Percentiles rank a stretch among this genome's conserved stretches.
Conservation (phyloP, 345 rosid genomes). For the Lumnitzera littorea region DNA sequence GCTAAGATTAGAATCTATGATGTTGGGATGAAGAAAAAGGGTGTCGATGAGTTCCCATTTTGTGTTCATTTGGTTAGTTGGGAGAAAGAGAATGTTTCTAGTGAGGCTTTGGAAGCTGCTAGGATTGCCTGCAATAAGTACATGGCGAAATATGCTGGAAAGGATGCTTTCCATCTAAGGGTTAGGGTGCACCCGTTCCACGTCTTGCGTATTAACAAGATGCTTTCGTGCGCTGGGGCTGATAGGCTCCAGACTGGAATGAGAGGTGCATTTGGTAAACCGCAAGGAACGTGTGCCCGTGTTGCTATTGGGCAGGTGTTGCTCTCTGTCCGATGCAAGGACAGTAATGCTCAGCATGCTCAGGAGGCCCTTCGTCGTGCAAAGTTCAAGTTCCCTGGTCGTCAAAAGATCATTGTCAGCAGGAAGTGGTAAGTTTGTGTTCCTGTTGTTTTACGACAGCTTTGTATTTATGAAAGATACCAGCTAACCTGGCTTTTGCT, state of each 20-base stretch:
- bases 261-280: slow-evolving; percentile 23
- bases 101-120: slow-evolving; percentile 21
- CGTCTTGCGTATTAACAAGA: slow-evolving; percentile 21
- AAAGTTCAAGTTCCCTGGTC: slow-evolving; percentile 23
- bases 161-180: slow-evolving; percentile 19
- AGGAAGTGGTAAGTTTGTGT: slow-evolving; percentile 8
- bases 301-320: slow-evolving; percentile 22
- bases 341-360: slow-evolving; percentile 10
- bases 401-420: slow-evolving; percentile 25
- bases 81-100: slow-evolving; percentile 20
- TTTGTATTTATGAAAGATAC: too few relatives aligned
- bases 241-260: slow-evolving; percentile 22
- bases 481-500: too few relatives aligned
- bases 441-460: too few relatives aligned
- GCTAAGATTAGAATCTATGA: slow-evolving; percentile 24
- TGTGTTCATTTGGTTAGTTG: slow-evolving; percentile 16
- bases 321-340: slow-evolving; percentile 24
- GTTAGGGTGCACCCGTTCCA: slow-evolving; percentile 14
- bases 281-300: slow-evolving; percentile 12
- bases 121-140: slow-evolving; percentile 21
- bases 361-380: slow-evolving; percentile 19
- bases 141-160: slow-evolving; percentile 19
- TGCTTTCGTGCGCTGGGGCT: slow-evolving; percentile 20
- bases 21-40: slow-evolving; percentile 20
- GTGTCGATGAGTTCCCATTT: slow-evolving; percentile 13